Base-by-base conservation (phyloP, 1,284 basidiomycete species). In the Austroboletus novae-zelandiae region DNA sequence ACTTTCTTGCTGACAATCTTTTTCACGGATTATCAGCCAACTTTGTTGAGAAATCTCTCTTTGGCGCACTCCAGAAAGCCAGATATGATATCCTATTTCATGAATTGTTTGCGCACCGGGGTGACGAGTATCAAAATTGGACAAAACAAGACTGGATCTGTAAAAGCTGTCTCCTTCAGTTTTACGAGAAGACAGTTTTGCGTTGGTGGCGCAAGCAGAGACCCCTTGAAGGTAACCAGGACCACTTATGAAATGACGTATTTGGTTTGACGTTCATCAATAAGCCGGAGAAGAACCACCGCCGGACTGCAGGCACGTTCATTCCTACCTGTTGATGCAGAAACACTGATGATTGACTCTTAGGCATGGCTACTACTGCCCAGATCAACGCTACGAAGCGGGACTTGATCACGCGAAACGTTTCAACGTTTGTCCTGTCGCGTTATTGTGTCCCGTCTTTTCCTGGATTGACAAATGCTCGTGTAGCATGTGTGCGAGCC, bases 291-390 rank as follows among this genome's bases (percentile, higher is more conserved):
- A 15, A 9, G 7, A 7, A 5, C 41, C 3, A 36, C 41, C 35
- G 2, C 18, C 48, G 18, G 46, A 57, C 36, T 59, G 56, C 47
- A 48, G 31, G 57, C 9, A 45, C 18, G 48, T 56, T 42, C n/a
- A 50, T 25, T 18, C 14, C 27, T 13, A 32, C 13, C 13, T 5
- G 15, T 29, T 6, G 29, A 17, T 23, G 37, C 11, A 15, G 13
- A 39, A 5, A 15, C 18, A 9, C n/a, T 47, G 40, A 55, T 13
- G 8, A 37, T 13, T 30, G 23, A 11, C 8, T 40, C 5, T 11
- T 5, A 58, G 56, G 34, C 48, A 56, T n/a, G 56, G 53, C 15
- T 58, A 47, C 30, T 44, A 30, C 9, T 57, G 56, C 29, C 52
- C 48, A 30, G 48, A 52, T 15, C 57, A 56, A 29, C 35, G 53